Evolutionary conservation across 2,329 filamentous ascomycete species (phyloP), one percentile per base, ranked within the genome.

Genomic region (Rhynchosporium graminicola): DNA sequence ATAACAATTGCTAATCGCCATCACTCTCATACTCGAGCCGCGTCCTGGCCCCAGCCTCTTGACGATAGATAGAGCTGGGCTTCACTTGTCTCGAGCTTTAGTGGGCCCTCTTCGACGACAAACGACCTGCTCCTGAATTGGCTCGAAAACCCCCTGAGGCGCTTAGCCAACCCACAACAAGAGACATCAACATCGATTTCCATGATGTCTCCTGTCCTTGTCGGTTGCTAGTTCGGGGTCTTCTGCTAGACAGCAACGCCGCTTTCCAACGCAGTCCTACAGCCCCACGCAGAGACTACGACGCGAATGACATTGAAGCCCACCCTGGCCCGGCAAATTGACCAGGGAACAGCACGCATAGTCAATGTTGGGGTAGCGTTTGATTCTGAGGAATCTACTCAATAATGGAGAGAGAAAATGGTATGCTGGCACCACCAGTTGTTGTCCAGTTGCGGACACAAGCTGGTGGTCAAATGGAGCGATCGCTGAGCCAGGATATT

Each of bases 401-500:
- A 29, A 60, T 59, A 33, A 67, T 64, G 60, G 68, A 66, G 68
- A 72, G 71, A 61, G 64, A 65, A 46, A 65, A 59, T 43, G 69
- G 58, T 13, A 71, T 70, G 71, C 63, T 74, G 67, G 72, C 71
- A 63, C 73, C 73, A 46, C 72, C 73, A 59, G 70, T 60, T 54
- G 69, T 75, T 45, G 66, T 68, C 55, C 62, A 67, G 60, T 60
- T 74, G 63, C 71, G 72, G 48, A 70, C 69, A 61, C 68, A 72
- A 48, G 68, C 69, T 63, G 70, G 64, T 63, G 66, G 66, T 63
- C 60, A 65, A 52, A 87, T 88, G 85, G 82, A 85, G 74, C 79
- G 86, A 62, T 83, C 91, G 12, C 80, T 95, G 69, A 97, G 90
- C 77, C 87, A 92, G 77, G 88, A 97, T 75, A 97, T 98, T 71